Conservation (phyloP, 345 rosid species). For the Noccaea caerulescens region DNA sequence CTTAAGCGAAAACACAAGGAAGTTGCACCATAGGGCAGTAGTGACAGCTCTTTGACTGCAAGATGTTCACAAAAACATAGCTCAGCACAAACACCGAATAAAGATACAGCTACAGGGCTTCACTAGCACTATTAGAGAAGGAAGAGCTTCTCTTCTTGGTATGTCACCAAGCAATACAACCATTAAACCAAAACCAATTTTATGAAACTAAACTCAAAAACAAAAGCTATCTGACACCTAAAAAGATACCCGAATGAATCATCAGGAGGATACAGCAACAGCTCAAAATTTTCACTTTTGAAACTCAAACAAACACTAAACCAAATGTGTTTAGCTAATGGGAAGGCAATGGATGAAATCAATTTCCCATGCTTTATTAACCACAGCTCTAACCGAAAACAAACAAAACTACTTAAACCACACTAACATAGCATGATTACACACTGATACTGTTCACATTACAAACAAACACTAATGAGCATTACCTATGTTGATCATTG, state of each 20-base stretch:
- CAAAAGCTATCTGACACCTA: background rate
- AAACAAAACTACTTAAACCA: conserved; percentile 11
- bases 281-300: background rate
- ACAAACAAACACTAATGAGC: conserved; percentile 10
- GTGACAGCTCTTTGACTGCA: conserved; percentile 95
- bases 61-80: conserved; percentile 29
- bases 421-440: background rate
- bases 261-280: conserved; percentile 17
- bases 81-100: conserved; percentile 26
- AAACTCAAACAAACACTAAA: conserved; percentile 3
- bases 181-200: background rate
- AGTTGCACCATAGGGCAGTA: conserved; percentile 96
- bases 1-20: conserved; percentile 94
- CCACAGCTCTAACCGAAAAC: background rate
- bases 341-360: background rate
- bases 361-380: conserved; percentile 7
- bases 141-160: conserved; percentile 6
- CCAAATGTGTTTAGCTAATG: background rate
- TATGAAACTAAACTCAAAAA: conserved; percentile 20
- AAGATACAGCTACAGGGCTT: background rate
- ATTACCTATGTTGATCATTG: conserved; percentile 79
- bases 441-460: conserved; percentile 3
- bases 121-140: background rate
- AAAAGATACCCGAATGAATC: conserved; percentile 1
- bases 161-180: conserved; percentile 3